phyloP scores from a whole-genome alignment of 345 rosid genomes.

The Dipteronia sinensis region DNA sequence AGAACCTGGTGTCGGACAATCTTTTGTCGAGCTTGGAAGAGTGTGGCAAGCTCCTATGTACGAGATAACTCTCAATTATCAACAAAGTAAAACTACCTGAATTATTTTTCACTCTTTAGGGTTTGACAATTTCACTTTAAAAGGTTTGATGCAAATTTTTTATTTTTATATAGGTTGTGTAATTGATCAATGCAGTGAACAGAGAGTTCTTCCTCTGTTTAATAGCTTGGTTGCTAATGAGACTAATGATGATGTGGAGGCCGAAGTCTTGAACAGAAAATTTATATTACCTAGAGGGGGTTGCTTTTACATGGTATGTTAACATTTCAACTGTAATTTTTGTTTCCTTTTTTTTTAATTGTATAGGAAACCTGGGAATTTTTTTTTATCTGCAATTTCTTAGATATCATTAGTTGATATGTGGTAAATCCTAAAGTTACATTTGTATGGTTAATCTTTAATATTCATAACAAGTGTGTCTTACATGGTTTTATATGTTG shows the following conservation, averaged over 20 bases:
- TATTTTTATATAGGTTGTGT: constrained; percentile 31
- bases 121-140: too few species aligned
- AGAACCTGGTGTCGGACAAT: constrained; percentile 31
- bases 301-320: constrained; percentile 81
- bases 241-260: constrained; percentile 59
- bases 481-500: constrained; percentile 27
- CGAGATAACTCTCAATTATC: constrained; percentile 55
- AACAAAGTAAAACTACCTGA: constrained; percentile 6
- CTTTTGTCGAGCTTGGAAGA: constrained; percentile 64
- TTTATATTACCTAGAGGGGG: constrained; percentile 65
- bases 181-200: constrained; percentile 24
- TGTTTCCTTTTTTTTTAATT: neutral
- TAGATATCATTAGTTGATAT: neutral
- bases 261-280: constrained; percentile 49
- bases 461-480: constrained; percentile 11
- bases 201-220: constrained; percentile 53
- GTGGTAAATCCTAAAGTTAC: neutral
- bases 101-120: constrained; percentile 10
- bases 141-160: neutral
- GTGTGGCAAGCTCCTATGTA: constrained; percentile 84
- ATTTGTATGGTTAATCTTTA: neutral
- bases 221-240: constrained; percentile 59
- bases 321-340: neutral
- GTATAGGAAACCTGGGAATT: neutral
- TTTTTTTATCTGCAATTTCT: neutral